A percentile compares a stretch with the other conserved stretches of the same genome.
These are phyloP conservation scores for Pestalotiopsis sp. DNA, from an alignment of 2,329 filamentous ascomycete species.

Conservation along the genomic window DNA sequence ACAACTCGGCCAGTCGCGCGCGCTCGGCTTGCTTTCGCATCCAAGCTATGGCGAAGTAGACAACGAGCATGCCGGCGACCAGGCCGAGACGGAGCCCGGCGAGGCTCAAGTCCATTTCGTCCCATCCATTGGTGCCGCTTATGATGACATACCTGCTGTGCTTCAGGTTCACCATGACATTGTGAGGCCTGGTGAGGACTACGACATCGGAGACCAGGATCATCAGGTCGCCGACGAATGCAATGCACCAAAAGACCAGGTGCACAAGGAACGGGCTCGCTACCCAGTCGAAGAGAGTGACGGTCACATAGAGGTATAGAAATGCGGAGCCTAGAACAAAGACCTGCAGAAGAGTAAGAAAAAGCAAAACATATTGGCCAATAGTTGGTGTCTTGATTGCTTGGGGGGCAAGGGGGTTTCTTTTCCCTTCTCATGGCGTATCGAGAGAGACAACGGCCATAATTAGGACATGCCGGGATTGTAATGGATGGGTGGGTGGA, in stretches of 20 bases:
- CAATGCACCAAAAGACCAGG: constrained; percentile 76
- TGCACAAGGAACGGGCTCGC: constrained; percentile 82
- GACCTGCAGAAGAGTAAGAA: constrained; percentile 56
- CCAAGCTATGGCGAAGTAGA: constrained; percentile 55
- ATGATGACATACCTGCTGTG: constrained; percentile 42
- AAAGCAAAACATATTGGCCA: constrained; percentile 1
- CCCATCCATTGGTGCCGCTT: constrained; percentile 49
- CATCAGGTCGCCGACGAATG: constrained; percentile 71
- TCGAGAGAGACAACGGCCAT: neutral
- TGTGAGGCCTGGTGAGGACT: constrained; percentile 70
- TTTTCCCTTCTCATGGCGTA: neutral
- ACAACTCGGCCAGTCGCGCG: constrained; percentile 45
- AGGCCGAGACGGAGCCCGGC: constrained; percentile 71
- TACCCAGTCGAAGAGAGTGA: constrained; percentile 83
- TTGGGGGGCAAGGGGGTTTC: too few relatives aligned
- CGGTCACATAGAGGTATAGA: constrained; percentile 82
- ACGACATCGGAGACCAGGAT: constrained; percentile 72
- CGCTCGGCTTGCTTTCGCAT: constrained; percentile 44
- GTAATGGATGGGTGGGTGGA: constrained; percentile 13
- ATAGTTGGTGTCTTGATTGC: neutral
- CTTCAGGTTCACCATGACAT: constrained; percentile 56
- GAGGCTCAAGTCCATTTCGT: constrained; percentile 67
- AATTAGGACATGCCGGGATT: neutral
- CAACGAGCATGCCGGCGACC: constrained; percentile 64
- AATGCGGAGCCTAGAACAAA: constrained; percentile 86